Base-by-base conservation (phyloP, 116 monocot genomes). In the Zostera marina region DNA sequence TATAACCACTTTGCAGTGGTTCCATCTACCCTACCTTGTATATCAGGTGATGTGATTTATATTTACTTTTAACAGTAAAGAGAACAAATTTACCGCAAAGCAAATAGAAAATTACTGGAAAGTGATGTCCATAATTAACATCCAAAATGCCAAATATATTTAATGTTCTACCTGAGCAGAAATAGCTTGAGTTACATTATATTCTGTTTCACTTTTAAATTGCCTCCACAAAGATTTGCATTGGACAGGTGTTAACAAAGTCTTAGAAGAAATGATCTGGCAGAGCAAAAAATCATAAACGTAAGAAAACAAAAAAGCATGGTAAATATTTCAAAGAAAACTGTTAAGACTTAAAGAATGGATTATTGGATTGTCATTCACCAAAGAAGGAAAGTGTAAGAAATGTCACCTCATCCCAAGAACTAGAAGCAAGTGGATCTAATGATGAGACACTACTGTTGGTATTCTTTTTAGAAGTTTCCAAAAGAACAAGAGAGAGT, bases 151-250 rank as follows among this genome's bases (percentile, higher is more conserved):
- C 32, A 32, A 47, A 49, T 51, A 51, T 51, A 9, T 9, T 51
- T 51, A 8, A 51, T 9, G 20, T 19, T 51, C 17, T 57, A 64
- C 88, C 83, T 82, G 82, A 70, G 83, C 83, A 59, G 88, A 63
- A 74, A 79, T 81, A 9, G 89, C 84, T 46, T 90, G 89, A 53
- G 84, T 79, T 11, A 90, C 84, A 56, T 54, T 81, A 53, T 76
- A 90, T 44, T 90, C 94, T 4, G 82, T 94, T 63, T 94, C 94
- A 25, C 79, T 48, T 21, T 77, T 81, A 54, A 94, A 94, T 71
- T 84, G 94, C 45, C 88, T 85, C 94, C 94, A 94, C 59, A 88
- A 63, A 44, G 78, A 79, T 68, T 94, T 94, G 63, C 94, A 94
- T 21, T 88, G 94, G 10, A 94, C 88, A 22, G 94, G 94, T 64